A percentile compares a stretch with the other conserved stretches of the same genome.
These are phyloP conservation scores for Suhomyces bokatorum DNA, from an alignment of 1,139 yeast species.

Conservation along the genomic window DNA sequence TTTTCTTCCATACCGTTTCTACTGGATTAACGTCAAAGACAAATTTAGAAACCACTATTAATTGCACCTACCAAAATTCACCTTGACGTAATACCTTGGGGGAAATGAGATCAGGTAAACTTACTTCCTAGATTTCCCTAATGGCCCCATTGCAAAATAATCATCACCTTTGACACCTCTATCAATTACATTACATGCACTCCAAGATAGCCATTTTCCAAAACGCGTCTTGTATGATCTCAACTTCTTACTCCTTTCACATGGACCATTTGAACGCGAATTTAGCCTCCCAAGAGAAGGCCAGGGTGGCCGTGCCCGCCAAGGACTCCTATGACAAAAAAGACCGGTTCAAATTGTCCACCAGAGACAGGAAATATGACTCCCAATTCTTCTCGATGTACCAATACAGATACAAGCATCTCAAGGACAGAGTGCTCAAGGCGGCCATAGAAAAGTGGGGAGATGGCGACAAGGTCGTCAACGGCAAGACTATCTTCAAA, in stretches of 20 bases:
- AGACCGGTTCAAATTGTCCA: conserved; percentile 9
- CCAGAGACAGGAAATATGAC: conserved; percentile 48
- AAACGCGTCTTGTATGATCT: neutral
- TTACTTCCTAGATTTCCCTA: too few relatives aligned
- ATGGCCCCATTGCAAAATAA: too few relatives aligned
- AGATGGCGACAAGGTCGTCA: conserved; percentile 40
- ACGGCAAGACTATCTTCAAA: conserved; percentile 34
- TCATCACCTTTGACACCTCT: too few relatives aligned
- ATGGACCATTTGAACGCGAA: conserved; percentile 9
- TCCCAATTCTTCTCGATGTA: conserved; percentile 78
- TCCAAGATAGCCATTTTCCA: too few relatives aligned
- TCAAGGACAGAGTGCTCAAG: conserved; percentile 55
- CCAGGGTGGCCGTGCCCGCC: neutral
- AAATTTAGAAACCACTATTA: too few relatives aligned
- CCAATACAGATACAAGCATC: conserved; percentile 55
- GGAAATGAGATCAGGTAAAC: too few relatives aligned
- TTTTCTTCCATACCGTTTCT: too few relatives aligned
- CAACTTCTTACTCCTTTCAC: neutral
- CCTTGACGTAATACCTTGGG: too few relatives aligned
- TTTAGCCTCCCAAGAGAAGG: conserved; percentile 1
- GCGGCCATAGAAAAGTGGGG: conserved; percentile 49
- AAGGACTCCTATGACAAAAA: conserved; percentile 2
- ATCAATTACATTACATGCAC: too few relatives aligned
- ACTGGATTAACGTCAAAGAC: too few relatives aligned
- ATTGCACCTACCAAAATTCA: too few relatives aligned